phyloP scores from a whole-genome alignment of 2,329 filamentous ascomycete species.

The Xylariales sp. region DNA sequence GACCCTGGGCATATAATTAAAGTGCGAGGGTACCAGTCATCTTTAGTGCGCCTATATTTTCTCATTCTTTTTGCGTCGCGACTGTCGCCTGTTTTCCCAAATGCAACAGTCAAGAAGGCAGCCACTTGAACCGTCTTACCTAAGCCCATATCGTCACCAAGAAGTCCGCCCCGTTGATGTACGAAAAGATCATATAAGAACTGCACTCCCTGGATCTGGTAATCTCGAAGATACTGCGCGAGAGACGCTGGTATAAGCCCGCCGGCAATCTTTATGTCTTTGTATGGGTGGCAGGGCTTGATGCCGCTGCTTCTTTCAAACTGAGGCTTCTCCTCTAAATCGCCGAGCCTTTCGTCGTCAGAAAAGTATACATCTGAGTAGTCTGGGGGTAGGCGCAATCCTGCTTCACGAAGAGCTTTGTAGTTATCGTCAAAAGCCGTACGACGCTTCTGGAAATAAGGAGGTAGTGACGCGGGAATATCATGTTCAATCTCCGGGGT shows the following conservation, averaged over 20 bases:
- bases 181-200: constrained; percentile 92
- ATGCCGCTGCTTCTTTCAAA: constrained; percentile 68
- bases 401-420: constrained; percentile 71
- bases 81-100: constrained; percentile 93
- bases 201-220: constrained; percentile 85
- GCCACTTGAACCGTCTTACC: constrained; percentile 98
- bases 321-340: constrained; percentile 75
- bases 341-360: constrained; percentile 71
- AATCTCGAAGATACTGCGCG: constrained; percentile 90
- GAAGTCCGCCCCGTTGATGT: constrained; percentile 87
- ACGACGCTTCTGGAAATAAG: constrained; percentile 77
- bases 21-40: constrained; percentile 83
- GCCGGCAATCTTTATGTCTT: constrained; percentile 80
- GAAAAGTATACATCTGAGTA: constrained; percentile 82
- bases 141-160: constrained; percentile 97
- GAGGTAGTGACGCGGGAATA: constrained; percentile 69
- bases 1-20: constrained; percentile 91
- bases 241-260: constrained; percentile 89
- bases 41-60: constrained; percentile 75
- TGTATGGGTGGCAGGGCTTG: constrained; percentile 75
- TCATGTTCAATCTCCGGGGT: constrained; percentile 54
- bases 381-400: constrained; percentile 80
- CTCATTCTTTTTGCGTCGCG: constrained; percentile 88
- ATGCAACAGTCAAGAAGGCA: constrained; percentile 89
- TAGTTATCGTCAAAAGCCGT: constrained; percentile 73